Percentiles rank a stretch among this genome's conserved stretches.
phyloP scores from a whole-genome alignment of 345 rosid genomes.

The Alliaria petiolata region DNA sequence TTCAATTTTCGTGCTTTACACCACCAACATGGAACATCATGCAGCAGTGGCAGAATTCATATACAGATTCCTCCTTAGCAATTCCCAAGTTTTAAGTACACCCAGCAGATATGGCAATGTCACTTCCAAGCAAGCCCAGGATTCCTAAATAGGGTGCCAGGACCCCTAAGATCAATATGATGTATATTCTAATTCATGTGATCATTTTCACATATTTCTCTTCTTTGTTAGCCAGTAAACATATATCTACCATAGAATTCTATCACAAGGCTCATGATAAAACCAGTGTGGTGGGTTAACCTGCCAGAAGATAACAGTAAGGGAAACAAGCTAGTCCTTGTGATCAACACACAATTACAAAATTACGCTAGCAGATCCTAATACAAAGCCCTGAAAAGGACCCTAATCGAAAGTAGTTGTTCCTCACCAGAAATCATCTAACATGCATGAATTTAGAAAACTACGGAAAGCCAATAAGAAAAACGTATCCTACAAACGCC shows the following conservation, averaged over 20 bases:
- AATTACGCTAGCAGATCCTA: no score
- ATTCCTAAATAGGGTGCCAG: background rate
- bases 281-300: no score
- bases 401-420: background rate
- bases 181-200: background rate
- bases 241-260: background rate
- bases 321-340: background rate
- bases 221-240: background rate
- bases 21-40: background rate
- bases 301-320: no score
- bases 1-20: background rate
- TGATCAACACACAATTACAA: no score
- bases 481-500: background rate
- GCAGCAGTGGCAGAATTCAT: background rate
- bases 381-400: background rate
- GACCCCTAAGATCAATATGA: background rate
- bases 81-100: no score
- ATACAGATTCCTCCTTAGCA: background rate
- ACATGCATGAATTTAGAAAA: background rate
- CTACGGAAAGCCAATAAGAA: background rate
- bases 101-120: background rate
- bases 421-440: background rate
- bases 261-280: background rate
- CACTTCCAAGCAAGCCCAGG: background rate
- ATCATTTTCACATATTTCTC: background rate